These are phyloP conservation scores for Clitopilus passeckerianus DNA, from an alignment of 768 basidiomycete genomes.

Conservation along the genomic window DNA sequence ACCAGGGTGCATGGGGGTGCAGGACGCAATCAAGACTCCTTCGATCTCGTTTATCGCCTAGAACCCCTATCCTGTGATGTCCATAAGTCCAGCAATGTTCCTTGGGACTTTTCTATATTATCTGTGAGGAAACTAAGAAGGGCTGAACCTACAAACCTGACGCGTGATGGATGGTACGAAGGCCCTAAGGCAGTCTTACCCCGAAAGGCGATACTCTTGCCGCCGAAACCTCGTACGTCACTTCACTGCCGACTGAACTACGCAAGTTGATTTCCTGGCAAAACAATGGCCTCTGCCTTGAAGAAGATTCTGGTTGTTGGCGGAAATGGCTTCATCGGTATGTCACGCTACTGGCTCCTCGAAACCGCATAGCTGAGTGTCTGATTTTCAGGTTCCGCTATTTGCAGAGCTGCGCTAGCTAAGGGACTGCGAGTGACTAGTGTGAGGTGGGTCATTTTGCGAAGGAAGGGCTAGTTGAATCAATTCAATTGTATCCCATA, in stretches of 20 bases:
- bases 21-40: too few species aligned
- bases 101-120: too few species aligned
- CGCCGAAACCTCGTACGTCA: too few species aligned
- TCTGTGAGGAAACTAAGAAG: too few species aligned
- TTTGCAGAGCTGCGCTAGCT: constrained; percentile 84
- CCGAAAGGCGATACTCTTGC: neutral
- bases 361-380: neutral
- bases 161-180: neutral
- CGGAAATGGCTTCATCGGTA: constrained; percentile 98
- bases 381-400: constrained; percentile 71
- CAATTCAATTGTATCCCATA: neutral
- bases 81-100: too few species aligned
- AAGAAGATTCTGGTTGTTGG: constrained; percentile 87
- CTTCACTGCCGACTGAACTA: too few species aligned
- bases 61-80: too few species aligned
- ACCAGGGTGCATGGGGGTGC: too few species aligned
- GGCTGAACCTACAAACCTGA: too few species aligned
- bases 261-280: neutral
- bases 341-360: neutral
- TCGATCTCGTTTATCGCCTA: too few species aligned
- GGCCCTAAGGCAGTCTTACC: neutral
- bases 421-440: constrained; percentile 86
- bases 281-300: constrained; percentile 26
- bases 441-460: constrained; percentile 55
- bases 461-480: neutral